Percentiles rank a stretch among this genome's conserved stretches.
Evolutionary conservation across 306 rosid species (phyloP).

Genomic region (Delonix regia): DNA sequence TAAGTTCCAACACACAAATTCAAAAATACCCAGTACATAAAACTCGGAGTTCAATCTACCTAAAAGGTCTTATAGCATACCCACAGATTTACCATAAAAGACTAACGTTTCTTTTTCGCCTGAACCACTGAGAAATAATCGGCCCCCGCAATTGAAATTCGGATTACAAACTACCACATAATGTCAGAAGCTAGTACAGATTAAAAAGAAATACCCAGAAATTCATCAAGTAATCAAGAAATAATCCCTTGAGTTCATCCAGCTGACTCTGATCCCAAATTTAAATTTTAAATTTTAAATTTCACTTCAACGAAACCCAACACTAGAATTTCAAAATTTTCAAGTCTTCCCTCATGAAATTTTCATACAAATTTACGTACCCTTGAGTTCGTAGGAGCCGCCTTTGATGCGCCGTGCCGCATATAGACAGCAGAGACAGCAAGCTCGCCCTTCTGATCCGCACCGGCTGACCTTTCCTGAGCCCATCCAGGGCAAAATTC

Average conservation of each 20-base stretch:
- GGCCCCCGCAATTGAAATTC: slow-evolving; percentile 7
- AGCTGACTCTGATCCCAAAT: slow-evolving; percentile 20
- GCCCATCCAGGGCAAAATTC: slow-evolving; percentile 93
- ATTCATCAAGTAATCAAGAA: slow-evolving; percentile 12
- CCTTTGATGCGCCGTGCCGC: slow-evolving; percentile 81
- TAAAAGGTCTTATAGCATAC: background rate
- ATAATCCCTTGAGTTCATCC: background rate
- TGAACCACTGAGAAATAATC: background rate
- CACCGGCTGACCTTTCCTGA: slow-evolving; percentile 78
- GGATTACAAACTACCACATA: slow-evolving; percentile 9
- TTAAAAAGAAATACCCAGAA: background rate
- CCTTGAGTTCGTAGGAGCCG: slow-evolving; percentile 92
- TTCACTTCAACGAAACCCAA: slow-evolving; percentile 18
- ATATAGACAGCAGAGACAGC: slow-evolving; percentile 73
- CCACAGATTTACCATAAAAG: slow-evolving; percentile 1
- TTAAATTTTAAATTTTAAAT: slow-evolving; percentile 18
- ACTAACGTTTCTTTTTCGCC: slow-evolving; percentile 20
- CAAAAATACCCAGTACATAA: slow-evolving; percentile 10
- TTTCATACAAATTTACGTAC: slow-evolving; percentile 42
- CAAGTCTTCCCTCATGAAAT: background rate
- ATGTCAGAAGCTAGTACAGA: background rate
- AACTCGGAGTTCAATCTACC: slow-evolving; percentile 29
- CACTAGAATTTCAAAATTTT: background rate
- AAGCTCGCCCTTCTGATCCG: slow-evolving; percentile 97
- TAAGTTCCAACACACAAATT: slow-evolving; percentile 1